phyloP scores from a whole-genome alignment of 768 basidiomycete species.

The Boletus sensibilis region DNA sequence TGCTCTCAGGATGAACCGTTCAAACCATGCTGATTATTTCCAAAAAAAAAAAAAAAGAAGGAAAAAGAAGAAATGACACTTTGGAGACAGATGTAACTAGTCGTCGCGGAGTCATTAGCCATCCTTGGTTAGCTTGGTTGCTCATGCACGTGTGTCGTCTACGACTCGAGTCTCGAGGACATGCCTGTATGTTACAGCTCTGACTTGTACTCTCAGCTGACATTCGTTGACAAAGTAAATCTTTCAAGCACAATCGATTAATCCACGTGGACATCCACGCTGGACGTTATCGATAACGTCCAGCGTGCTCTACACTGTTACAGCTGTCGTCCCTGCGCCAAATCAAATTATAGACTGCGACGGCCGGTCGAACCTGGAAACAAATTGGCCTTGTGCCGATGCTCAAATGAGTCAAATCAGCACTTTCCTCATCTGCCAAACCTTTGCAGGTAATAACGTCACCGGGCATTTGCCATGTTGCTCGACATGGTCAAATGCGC shows the following conservation, averaged over 20 bases:
- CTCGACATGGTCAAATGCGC: slow-evolving; percentile 81
- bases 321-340: not conserved
- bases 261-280: slow-evolving; percentile 5
- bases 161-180: not conserved
- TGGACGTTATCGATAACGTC: slow-evolving; percentile 10
- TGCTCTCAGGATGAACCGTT: slow-evolving; percentile 13
- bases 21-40: slow-evolving; percentile 29
- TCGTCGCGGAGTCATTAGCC: not conserved
- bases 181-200: not conserved
- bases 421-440: slow-evolving; percentile 87
- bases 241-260: not conserved
- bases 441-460: slow-evolving; percentile 70
- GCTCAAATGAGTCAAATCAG: slow-evolving; percentile 72
- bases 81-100: slow-evolving; percentile 8
- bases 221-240: not conserved
- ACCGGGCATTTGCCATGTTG: slow-evolving; percentile 81
- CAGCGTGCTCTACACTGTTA: slow-evolving; percentile 1
- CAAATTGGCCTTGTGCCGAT: not conserved
- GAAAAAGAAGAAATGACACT: slow-evolving; percentile 8
- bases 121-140: too few relatives aligned
- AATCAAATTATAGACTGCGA: slow-evolving; percentile 10
- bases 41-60: slow-evolving; percentile 13
- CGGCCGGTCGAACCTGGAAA: not conserved
- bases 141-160: slow-evolving; percentile 26
- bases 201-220: not conserved